phyloP scores from a whole-genome alignment of 345 rosid species.

The Odontarrhena argentea region DNA sequence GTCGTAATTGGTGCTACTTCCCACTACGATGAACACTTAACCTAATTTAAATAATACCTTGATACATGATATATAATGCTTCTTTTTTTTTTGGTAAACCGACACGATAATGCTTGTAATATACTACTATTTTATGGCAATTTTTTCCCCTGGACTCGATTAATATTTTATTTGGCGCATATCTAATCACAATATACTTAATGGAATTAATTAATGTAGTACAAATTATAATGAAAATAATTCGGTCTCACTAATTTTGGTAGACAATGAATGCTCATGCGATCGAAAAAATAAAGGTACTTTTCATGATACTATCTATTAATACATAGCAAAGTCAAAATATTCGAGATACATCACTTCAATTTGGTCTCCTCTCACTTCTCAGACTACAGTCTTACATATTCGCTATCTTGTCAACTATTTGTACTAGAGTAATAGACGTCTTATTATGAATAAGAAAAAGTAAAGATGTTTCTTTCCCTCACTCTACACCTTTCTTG shows the following conservation, averaged over 20 bases:
- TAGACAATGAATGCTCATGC: conserved; percentile 1
- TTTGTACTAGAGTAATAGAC: not conserved
- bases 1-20: too few relatives aligned
- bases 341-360: conserved; percentile 24
- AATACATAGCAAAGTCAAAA: not conserved
- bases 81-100: too few relatives aligned
- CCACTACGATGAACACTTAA: too few relatives aligned
- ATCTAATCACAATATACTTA: not conserved
- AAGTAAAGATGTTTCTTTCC: not conserved
- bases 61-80: too few relatives aligned
- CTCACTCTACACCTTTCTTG: not conserved
- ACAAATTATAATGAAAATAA: not conserved
- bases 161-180: not conserved
- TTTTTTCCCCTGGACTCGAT: not conserved
- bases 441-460: not conserved
- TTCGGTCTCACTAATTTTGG: not conserved
- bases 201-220: not conserved
- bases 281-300: conserved; percentile 4
- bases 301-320: not conserved
- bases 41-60: too few relatives aligned
- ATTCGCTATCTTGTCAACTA: conserved; percentile 1
- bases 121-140: too few relatives aligned
- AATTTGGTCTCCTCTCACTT: not conserved
- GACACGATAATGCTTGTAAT: too few relatives aligned
- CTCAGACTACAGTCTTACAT: not conserved